Percentiles rank a stretch among this genome's conserved stretches.
Conservation (phyloP, 306 rosid species). For the Medicago arabica region DNA sequence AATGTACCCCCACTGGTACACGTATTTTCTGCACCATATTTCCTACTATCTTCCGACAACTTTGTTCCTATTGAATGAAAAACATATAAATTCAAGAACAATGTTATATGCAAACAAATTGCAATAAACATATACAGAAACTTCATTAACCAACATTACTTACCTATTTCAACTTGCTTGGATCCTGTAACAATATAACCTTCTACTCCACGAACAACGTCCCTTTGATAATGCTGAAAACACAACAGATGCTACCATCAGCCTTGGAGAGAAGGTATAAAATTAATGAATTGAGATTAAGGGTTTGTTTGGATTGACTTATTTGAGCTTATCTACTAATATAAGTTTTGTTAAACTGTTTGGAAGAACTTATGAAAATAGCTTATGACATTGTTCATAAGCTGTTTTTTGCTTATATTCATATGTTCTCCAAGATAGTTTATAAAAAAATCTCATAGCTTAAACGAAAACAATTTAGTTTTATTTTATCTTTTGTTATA, state of each 20-base stretch:
- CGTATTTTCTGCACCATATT: constrained; percentile 89
- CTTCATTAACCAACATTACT: constrained; percentile 39
- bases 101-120: constrained; percentile 9
- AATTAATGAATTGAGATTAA: neutral
- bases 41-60: constrained; percentile 95
- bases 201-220: constrained; percentile 93
- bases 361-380: too few species aligned
- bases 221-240: constrained; percentile 94
- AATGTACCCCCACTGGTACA: constrained; percentile 86
- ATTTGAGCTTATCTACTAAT: too few species aligned
- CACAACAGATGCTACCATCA: constrained; percentile 30
- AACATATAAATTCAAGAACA: constrained; percentile 36
- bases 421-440: too few species aligned
- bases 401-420: too few species aligned
- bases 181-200: constrained; percentile 94
- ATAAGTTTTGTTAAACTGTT: too few species aligned
- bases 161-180: constrained; percentile 96
- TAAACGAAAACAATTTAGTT: too few species aligned
- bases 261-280: neutral
- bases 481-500: too few species aligned
- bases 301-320: too few species aligned
- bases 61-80: constrained; percentile 71
- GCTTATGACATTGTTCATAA: too few species aligned
- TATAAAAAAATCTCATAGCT: too few species aligned
- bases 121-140: constrained; percentile 18